Percentiles rank a stretch among this genome's conserved stretches.
Evolutionary conservation across 352 stramenopile species (phyloP).

Genomic region (Pythium volutum): DNA sequence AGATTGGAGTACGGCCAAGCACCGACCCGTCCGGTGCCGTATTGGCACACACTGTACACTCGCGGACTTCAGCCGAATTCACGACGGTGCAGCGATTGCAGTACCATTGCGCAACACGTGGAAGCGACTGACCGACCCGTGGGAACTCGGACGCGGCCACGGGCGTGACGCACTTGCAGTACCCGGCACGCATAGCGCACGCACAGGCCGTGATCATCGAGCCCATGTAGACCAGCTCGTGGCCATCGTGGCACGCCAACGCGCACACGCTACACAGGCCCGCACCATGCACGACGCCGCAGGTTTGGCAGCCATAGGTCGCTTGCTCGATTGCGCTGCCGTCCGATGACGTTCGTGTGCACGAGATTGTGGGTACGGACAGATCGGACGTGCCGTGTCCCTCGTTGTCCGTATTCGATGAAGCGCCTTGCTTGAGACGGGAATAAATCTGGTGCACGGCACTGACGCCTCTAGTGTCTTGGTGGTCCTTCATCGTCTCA

Average conservation of each 20-base stretch:
- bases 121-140: slow-evolving; percentile 29
- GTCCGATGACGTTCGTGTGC: slow-evolving; percentile 69
- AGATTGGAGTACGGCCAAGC: slow-evolving; percentile 13
- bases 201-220: slow-evolving; percentile 64
- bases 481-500: slow-evolving; percentile 2
- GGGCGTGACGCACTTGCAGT: slow-evolving; percentile 51
- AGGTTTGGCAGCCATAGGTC: slow-evolving; percentile 80
- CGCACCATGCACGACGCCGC: slow-evolving; percentile 63
- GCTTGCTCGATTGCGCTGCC: slow-evolving; percentile 79
- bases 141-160: slow-evolving; percentile 40
- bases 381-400: background rate
- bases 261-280: slow-evolving; percentile 67
- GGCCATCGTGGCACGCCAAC: slow-evolving; percentile 73
- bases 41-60: slow-evolving; percentile 70
- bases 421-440: background rate
- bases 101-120: slow-evolving; percentile 58
- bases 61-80: slow-evolving; percentile 47
- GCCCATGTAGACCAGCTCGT: slow-evolving; percentile 78
- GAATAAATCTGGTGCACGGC: slow-evolving; percentile 16
- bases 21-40: slow-evolving; percentile 22
- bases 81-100: slow-evolving; percentile 84
- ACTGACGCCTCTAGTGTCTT: background rate
- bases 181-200: slow-evolving; percentile 51
- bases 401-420: background rate
- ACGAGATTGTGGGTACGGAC: slow-evolving; percentile 31